These are phyloP conservation scores for Phytomonas francai DNA, from an alignment of 208 protist genomes.

Conservation along the genomic window DNA sequence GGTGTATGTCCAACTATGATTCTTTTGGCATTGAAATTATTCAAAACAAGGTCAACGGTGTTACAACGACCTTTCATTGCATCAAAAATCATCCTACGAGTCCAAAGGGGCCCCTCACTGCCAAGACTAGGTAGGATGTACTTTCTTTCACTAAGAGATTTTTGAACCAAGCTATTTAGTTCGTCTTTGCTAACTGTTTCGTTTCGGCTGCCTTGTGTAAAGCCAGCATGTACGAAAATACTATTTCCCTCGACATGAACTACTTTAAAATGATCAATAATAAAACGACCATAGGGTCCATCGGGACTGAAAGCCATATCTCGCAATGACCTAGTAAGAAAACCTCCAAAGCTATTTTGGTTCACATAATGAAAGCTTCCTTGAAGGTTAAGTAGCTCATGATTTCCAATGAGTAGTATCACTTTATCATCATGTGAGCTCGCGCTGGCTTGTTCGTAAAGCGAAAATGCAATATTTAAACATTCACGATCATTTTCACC, in stretches of 20 bases:
- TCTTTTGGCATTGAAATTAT: slow-evolving; percentile 22
- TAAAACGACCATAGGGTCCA: slow-evolving; percentile 52
- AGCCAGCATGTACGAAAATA: slow-evolving; percentile 69
- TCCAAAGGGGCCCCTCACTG: slow-evolving; percentile 62
- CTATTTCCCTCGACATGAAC: slow-evolving; percentile 35
- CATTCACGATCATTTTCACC: slow-evolving; percentile 45
- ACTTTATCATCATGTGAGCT: slow-evolving; percentile 36
- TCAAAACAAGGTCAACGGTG: slow-evolving; percentile 23
- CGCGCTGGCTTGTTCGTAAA: slow-evolving; percentile 34
- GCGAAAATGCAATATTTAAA: slow-evolving; percentile 37
- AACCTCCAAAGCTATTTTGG: slow-evolving; percentile 35
- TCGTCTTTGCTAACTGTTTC: slow-evolving; percentile 5
- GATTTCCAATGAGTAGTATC: slow-evolving; percentile 75
- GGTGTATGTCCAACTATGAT: slow-evolving; percentile 81
- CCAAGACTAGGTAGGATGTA: slow-evolving; percentile 28
- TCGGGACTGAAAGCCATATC: slow-evolving; percentile 27
- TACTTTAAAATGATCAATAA: slow-evolving; percentile 51
- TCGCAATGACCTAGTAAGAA: slow-evolving; percentile 34
- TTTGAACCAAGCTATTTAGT: slow-evolving; percentile 37
- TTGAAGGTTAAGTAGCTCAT: slow-evolving; percentile 81
- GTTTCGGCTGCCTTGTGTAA: slow-evolving; percentile 7
- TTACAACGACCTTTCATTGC: slow-evolving; percentile 42
- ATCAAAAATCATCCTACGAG: slow-evolving; percentile 52
- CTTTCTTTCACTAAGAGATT: slow-evolving; percentile 25
- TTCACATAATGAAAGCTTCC: slow-evolving; percentile 66